Conservation (phyloP, 75 land plant genomes). For the Cunninghamia lanceolata region DNA sequence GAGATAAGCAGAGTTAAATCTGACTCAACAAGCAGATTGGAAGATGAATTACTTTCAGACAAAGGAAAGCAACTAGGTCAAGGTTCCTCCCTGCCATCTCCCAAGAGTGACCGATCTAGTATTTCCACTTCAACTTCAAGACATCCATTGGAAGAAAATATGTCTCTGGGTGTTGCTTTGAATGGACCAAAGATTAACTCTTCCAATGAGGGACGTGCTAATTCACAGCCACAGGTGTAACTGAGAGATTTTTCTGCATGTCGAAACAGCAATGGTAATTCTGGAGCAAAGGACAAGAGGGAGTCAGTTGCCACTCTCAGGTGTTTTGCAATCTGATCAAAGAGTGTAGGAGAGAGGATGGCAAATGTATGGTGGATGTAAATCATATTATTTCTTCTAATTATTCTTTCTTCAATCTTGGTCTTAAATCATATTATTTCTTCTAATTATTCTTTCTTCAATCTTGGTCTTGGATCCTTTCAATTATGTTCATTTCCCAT, state of each 20-base stretch:
- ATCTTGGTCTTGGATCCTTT: neutral
- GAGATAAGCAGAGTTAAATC: constrained; percentile 1
- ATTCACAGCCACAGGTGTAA: constrained; percentile 10
- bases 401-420: neutral
- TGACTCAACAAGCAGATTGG: neutral
- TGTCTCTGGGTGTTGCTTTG: constrained; percentile 91
- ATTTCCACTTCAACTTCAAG: constrained; percentile 12
- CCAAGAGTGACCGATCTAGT: constrained; percentile 16
- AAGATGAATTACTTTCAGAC: neutral
- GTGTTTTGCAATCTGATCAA: neutral
- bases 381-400: neutral
- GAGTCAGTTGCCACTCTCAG: neutral
- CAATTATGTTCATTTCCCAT: neutral
- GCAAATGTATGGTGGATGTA: neutral
- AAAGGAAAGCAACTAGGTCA: constrained; percentile 1
- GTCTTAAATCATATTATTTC: neutral
- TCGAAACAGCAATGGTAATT: constrained; percentile 23
- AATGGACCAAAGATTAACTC: constrained; percentile 85
- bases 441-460: neutral
- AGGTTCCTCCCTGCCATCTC: neutral
- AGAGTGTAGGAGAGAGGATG: neutral
- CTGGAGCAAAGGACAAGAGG: neutral
- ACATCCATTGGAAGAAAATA: constrained; percentile 67
- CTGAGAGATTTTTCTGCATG: constrained; percentile 33
- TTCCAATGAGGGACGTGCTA: constrained; percentile 72